These are phyloP conservation scores for Magnaporthiopsis incrustans DNA, from an alignment of 2,329 filamentous ascomycete genomes.

Conservation along the genomic window DNA sequence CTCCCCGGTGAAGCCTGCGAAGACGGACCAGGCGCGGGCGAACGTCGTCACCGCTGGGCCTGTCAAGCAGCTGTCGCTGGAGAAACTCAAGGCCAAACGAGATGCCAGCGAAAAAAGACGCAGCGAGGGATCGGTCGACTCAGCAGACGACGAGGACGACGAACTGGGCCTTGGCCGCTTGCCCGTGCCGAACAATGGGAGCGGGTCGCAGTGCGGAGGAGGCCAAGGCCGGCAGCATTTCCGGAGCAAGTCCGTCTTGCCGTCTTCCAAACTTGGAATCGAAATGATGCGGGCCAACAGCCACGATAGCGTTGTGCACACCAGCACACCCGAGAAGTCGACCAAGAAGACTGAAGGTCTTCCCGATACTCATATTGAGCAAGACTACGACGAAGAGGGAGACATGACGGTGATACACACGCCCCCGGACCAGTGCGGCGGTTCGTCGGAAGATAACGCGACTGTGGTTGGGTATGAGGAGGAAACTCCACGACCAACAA, in stretches of 20 bases:
- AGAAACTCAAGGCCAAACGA: constrained; percentile 66
- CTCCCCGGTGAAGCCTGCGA: constrained; percentile 51
- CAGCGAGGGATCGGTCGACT: constrained; percentile 68
- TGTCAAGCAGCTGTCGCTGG: constrained; percentile 51
- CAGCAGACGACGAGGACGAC: constrained; percentile 91
- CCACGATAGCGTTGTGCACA: constrained; percentile 64
- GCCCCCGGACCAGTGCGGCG: constrained; percentile 14
- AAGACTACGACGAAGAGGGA: constrained; percentile 15
- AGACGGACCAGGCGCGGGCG: constrained; percentile 16
- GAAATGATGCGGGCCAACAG: constrained; percentile 99
- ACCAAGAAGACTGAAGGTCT: constrained; percentile 46
- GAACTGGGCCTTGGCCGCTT: constrained; percentile 57
- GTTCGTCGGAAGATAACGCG: constrained; percentile 7
- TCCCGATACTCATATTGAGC: constrained; percentile 26
- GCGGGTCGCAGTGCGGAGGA: constrained; percentile 14
- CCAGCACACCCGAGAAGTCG: constrained; percentile 39
- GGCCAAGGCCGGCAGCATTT: constrained; percentile 31
- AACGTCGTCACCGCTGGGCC: constrained; percentile 24
- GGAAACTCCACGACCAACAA: constrained; percentile 15
- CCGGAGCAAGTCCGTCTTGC: constrained; percentile 49
- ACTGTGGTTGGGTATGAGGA: constrained; percentile 15
- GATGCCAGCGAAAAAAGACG: constrained; percentile 67
- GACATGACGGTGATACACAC: constrained; percentile 20
- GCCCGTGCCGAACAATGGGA: constrained; percentile 11
- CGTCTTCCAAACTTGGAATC: constrained; percentile 82